These are phyloP conservation scores for Colletotrichum incanum DNA, from an alignment of 2,329 filamentous ascomycete species.

Conservation along the genomic window DNA sequence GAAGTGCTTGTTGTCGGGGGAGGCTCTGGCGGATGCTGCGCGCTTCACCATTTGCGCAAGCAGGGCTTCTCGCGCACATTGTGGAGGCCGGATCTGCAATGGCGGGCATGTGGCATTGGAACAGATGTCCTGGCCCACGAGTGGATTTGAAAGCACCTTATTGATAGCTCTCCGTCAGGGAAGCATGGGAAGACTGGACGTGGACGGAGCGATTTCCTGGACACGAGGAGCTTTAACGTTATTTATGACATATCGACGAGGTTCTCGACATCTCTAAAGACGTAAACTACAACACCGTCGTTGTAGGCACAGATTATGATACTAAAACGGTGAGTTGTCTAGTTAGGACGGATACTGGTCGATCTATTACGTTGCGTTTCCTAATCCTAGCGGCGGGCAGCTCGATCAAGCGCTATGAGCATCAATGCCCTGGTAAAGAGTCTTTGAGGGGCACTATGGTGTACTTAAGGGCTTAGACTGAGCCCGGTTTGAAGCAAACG, in stretches of 20 bases:
- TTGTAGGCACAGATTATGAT: conserved; percentile 60
- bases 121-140: conserved; percentile 60
- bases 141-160: conserved; percentile 56
- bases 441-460: conserved; percentile 49
- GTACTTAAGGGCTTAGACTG: conserved; percentile 51
- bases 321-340: conserved; percentile 57
- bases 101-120: conserved; percentile 63
- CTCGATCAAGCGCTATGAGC: conserved; percentile 59
- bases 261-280: conserved; percentile 61
- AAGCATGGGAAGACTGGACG: conserved; percentile 61
- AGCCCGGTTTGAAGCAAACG: conserved; percentile 45
- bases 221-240: conserved; percentile 58
- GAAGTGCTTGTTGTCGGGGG: conserved; percentile 48
- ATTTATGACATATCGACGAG: conserved; percentile 64
- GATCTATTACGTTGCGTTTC: conserved; percentile 56
- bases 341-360: conserved; percentile 59
- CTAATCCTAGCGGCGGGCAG: conserved; percentile 64
- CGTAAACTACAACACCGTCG: conserved; percentile 60
- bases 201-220: conserved; percentile 60
- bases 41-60: conserved; percentile 55
- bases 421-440: conserved; percentile 52
- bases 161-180: conserved; percentile 55
- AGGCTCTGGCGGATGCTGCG: conserved; percentile 47
- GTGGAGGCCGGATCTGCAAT: conserved; percentile 56
- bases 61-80: conserved; percentile 54